Conservation (phyloP, 192 early-diverging fungal species). For the Irineochytrium annulatum region DNA sequence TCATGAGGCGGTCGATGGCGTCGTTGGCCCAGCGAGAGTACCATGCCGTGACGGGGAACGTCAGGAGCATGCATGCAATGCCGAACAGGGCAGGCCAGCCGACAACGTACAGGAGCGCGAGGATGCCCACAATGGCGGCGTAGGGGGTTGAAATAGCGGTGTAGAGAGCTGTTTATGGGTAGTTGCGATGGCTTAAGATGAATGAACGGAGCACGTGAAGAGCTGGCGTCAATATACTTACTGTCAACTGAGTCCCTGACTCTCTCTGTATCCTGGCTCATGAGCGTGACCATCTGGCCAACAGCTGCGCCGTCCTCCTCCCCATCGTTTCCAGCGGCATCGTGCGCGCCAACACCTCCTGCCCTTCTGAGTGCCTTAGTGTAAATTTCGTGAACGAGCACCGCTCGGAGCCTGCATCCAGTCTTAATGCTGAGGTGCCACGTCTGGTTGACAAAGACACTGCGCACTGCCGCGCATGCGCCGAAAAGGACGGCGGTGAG, state of each 20-base stretch:
- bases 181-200: no score
- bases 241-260: conserved; percentile 11
- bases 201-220: no score
- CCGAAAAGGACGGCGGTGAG: conserved; percentile 1
- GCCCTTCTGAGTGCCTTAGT: conserved; percentile 33
- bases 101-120: conserved; percentile 20
- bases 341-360: neutral
- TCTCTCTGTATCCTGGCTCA: conserved; percentile 24
- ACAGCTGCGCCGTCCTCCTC: conserved; percentile 10
- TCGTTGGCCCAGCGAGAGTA: conserved; percentile 16
- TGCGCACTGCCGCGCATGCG: neutral
- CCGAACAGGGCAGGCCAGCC: conserved; percentile 30
- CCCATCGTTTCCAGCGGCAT: neutral
- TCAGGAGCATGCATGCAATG: conserved; percentile 15
- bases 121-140: conserved; percentile 8
- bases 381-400: conserved; percentile 47
- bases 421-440: conserved; percentile 26
- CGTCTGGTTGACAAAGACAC: conserved; percentile 34
- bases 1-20: conserved; percentile 37
- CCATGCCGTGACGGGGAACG: conserved; percentile 11
- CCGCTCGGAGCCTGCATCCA: conserved; percentile 29
- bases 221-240: no score
- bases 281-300: conserved; percentile 46
- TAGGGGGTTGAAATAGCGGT: conserved; percentile 3
- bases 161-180: neutral